Evolutionary conservation across 1,284 basidiomycete species (phyloP), one percentile per base, ranked within the genome.

Genomic region (Lentinus polychrous): DNA sequence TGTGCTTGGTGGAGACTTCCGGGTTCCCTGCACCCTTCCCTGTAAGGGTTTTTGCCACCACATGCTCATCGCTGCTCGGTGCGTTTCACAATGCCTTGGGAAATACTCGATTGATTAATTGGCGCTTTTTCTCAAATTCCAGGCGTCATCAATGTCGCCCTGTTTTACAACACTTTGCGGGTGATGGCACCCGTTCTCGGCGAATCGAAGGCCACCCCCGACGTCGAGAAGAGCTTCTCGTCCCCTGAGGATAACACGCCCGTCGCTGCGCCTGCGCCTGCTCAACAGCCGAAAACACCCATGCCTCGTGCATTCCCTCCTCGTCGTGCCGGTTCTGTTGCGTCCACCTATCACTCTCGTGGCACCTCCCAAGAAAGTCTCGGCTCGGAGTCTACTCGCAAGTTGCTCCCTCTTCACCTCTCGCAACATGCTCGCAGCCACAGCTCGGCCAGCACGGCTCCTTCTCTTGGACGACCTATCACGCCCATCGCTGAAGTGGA

Each of bases 91-190:
- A 37, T 48, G 44, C 47, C 8, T 7, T 37, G 35, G 14, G 5
- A 12, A 4, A 37, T 4, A 37, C 14, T 37, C 35, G 18, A 5
- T 15, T 7, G 35, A 22, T 18, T 17, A 3, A 18, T 20, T n/a
- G n/a, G 10, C 17, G 40, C 24, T 31, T 34, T 18, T 45, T 36
- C 18, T n/a, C 3, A n/a, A 12, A 49, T 46, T 17, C 8, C 38
- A 87, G 85, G 83, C 39, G 56, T 79, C 20, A 75, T 76, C 11
- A 82, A 86, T 55, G 79, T 82, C 17, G 49, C 73, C 8, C 67
- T 86, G n/a, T 70, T 86, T 23, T 78, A 74, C 66, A 85, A 83
- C 59, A 84, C 80, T 2, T 74, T 85, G 57, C 73, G 79, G n/a
- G 71, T 83, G 42, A 65, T 87, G 33, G 68, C 71, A n/a, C 75